Evolutionary conservation across 2,329 filamentous ascomycete species (phyloP).

Genomic region (Apiospora koreana): DNA sequence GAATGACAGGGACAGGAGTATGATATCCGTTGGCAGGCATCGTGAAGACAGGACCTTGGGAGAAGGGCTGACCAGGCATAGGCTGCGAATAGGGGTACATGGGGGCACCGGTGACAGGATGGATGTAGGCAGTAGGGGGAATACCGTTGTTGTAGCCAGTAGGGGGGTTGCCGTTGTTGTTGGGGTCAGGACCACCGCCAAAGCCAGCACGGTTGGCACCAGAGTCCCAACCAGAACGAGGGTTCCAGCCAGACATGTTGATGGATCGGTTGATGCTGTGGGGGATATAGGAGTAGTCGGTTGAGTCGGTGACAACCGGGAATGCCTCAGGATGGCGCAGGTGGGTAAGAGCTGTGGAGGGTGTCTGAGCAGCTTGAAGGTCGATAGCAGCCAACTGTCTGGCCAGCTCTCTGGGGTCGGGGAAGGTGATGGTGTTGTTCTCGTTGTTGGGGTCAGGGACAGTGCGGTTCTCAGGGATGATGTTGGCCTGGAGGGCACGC

Average conservation of each 20-base stretch:
- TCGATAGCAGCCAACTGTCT: too few species aligned
- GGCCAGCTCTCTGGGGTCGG: background rate
- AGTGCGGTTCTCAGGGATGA: background rate
- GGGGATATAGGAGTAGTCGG: background rate
- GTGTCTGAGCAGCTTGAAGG: background rate
- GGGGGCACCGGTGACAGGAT: too few species aligned
- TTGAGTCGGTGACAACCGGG: background rate
- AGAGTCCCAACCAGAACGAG: constrained; percentile 39
- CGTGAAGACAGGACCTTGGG: constrained; percentile 22
- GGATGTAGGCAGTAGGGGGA: too few species aligned
- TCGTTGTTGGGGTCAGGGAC: background rate
- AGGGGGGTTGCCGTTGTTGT: background rate
- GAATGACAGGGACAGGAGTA: constrained; percentile 23
- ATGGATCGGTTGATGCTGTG: background rate
- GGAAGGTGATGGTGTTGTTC: background rate
- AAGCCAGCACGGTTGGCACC: constrained; percentile 9
- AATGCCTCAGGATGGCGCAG: background rate
- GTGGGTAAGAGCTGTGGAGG: background rate
- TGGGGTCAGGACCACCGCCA: background rate
- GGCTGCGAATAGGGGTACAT: constrained; percentile 20
- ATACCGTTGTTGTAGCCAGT: background rate
- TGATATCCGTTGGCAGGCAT: constrained; percentile 21
- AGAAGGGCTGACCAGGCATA: constrained; percentile 17
- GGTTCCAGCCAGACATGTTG: constrained; percentile 30
- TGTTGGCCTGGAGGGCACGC: background rate